phyloP scores from a whole-genome alignment of 257 asterid species.

The Scutellaria baicalensis region DNA sequence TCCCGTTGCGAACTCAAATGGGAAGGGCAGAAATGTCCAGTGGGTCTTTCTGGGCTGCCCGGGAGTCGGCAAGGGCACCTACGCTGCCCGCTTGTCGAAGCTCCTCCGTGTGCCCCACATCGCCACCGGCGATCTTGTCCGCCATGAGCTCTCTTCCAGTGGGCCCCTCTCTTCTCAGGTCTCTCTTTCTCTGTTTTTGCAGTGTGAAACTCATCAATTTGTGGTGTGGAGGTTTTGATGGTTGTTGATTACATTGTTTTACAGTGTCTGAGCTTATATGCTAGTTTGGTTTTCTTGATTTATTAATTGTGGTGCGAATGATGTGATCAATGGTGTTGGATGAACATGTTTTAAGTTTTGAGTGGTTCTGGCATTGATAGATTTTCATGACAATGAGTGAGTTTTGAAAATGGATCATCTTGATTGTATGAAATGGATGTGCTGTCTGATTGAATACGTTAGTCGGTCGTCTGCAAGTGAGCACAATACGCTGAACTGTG shows the following conservation, averaged over 20 bases:
- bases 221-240: background rate
- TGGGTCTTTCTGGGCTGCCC: conserved; percentile 98
- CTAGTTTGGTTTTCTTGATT: background rate
- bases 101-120: conserved; percentile 89
- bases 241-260: background rate
- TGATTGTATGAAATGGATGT: background rate
- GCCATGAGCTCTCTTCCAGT: conserved; percentile 62
- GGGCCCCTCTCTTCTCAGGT: conserved; percentile 78
- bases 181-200: background rate
- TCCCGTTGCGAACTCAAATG: conserved; percentile 10
- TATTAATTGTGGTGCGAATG: background rate
- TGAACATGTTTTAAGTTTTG: background rate
- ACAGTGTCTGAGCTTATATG: background rate
- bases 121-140: conserved; percentile 97
- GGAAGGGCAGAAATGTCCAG: conserved; percentile 60
- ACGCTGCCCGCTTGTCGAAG: conserved; percentile 70
- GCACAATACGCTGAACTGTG: too few relatives aligned
- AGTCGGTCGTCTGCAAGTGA: too few relatives aligned
- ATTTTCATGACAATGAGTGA: background rate
- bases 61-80: conserved; percentile 96
- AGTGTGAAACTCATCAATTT: background rate
- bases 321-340: background rate
- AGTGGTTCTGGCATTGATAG: background rate
- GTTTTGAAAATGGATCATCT: background rate
- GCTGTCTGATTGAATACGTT: too few relatives aligned